phyloP scores from a whole-genome alignment of 1,139 yeast species.

The Candida glucosophila region DNA sequence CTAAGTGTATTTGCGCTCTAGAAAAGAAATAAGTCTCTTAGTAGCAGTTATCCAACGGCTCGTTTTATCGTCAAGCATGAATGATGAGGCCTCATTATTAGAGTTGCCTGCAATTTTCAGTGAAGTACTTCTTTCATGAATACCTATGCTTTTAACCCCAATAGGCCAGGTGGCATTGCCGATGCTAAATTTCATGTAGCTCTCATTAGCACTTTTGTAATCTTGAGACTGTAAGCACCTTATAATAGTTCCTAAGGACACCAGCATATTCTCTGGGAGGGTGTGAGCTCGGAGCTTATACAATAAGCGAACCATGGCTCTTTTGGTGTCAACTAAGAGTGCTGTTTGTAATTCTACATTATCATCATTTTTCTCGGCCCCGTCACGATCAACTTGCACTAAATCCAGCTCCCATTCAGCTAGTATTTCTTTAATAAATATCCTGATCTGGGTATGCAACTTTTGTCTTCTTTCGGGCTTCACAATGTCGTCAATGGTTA shows the following conservation, averaged over 20 bases:
- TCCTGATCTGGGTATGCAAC: constrained; percentile 37
- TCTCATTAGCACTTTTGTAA: constrained; percentile 52
- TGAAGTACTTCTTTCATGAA: constrained; percentile 61
- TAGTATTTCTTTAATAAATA: constrained; percentile 39
- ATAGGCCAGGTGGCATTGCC: constrained; percentile 94
- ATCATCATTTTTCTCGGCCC: no score
- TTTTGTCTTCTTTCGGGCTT: constrained; percentile 16
- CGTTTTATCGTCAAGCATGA: constrained; percentile 71
- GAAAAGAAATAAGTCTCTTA: constrained; percentile 58
- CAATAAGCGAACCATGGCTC: constrained; percentile 51
- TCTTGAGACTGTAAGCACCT: constrained; percentile 50
- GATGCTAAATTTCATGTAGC: constrained; percentile 68
- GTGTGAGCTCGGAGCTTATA: constrained; percentile 45
- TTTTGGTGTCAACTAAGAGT: constrained; percentile 46
- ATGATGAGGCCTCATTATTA: constrained; percentile 51
- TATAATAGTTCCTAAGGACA: constrained; percentile 52
- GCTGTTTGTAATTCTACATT: constrained; percentile 5
- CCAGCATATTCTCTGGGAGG: constrained; percentile 36
- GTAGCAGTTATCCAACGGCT: constrained; percentile 71
- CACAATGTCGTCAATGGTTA: constrained; percentile 28
- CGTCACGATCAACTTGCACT: no score
- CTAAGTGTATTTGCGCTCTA: no score
- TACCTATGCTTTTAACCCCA: constrained; percentile 73
- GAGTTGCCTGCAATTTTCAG: constrained; percentile 28
- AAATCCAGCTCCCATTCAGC: constrained; percentile 44